Conservation (phyloP, 441 rosid species). For the Metrosideros polymorpha region DNA sequence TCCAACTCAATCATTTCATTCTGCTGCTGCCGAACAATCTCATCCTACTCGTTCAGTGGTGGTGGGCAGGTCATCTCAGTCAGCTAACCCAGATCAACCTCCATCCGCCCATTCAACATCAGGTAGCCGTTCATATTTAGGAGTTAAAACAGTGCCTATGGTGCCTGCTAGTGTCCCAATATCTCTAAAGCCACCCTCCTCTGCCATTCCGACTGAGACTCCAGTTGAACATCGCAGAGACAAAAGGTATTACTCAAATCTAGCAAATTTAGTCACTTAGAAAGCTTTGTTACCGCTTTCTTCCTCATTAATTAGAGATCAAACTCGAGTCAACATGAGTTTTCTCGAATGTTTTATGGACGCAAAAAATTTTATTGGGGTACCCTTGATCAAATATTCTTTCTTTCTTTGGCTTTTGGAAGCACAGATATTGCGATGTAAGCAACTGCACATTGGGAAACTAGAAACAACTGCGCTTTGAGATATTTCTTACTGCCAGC, state of each 20-base stretch:
- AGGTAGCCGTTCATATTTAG: conserved; percentile 24
- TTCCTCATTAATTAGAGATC: not conserved
- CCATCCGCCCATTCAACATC: conserved; percentile 43
- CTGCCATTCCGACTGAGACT: conserved; percentile 26
- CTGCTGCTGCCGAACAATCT: not conserved
- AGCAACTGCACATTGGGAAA: not conserved
- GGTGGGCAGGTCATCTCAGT: conserved; percentile 21
- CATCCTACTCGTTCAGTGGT: conserved; percentile 14
- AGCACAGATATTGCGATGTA: not conserved
- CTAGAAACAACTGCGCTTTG: not conserved
- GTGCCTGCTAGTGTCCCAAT: conserved; percentile 45
- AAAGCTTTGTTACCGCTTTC: not conserved
- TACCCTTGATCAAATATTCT: not conserved
- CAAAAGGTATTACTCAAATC: conserved; percentile 33
- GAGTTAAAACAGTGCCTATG: conserved; percentile 29
- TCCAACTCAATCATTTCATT: not conserved
- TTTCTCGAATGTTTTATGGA: not conserved
- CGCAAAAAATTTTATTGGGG: not conserved
- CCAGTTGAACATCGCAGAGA: conserved; percentile 36
- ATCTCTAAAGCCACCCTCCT: conserved; percentile 45
- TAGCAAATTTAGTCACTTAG: not conserved
- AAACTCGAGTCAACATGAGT: not conserved
- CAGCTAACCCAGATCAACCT: conserved; percentile 41
- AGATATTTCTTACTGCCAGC: not conserved
- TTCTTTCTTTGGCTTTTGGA: not conserved